phyloP scores from a whole-genome alignment of 192 early-diverging fungal genomes.

The Gaertneriomyces semiglobifer region DNA sequence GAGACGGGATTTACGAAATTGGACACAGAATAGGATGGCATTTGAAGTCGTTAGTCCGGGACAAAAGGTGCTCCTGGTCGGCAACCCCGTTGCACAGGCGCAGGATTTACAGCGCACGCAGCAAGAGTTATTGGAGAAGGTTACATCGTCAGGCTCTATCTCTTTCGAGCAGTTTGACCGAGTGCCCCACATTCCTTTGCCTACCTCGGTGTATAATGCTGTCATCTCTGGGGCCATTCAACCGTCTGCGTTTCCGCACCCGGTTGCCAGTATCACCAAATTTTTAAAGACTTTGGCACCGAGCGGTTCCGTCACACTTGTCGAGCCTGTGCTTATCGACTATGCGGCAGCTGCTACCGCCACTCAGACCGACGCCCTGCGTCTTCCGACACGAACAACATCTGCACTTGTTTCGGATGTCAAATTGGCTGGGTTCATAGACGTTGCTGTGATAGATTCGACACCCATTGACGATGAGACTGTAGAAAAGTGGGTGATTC shows the following conservation, averaged over 20 bases:
- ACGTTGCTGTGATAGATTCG: slow-evolving; percentile 41
- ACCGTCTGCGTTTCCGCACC: slow-evolving; percentile 63
- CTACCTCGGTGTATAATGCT: slow-evolving; percentile 53
- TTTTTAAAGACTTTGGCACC: slow-evolving; percentile 65
- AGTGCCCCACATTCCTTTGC: slow-evolving; percentile 48
- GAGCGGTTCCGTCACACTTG: slow-evolving; percentile 60
- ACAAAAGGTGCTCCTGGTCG: slow-evolving; percentile 43
- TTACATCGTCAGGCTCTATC: slow-evolving; percentile 55
- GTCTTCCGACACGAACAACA: slow-evolving; percentile 55
- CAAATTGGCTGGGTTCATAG: slow-evolving; percentile 83
- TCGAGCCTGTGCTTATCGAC: slow-evolving; percentile 65
- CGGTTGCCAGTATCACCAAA: slow-evolving; percentile 54
- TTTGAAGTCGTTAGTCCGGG: slow-evolving; percentile 5
- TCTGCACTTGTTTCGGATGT: slow-evolving; percentile 64
- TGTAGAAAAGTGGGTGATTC: slow-evolving; percentile 43
- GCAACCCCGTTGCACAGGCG: slow-evolving; percentile 42
- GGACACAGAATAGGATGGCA: background rate
- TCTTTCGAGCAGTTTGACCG: slow-evolving; percentile 86
- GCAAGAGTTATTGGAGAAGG: slow-evolving; percentile 24
- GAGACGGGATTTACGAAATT: too few relatives aligned
- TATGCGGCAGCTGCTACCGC: slow-evolving; percentile 33
- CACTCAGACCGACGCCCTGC: slow-evolving; percentile 26
- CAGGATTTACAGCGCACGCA: slow-evolving; percentile 27
- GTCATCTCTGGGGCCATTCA: slow-evolving; percentile 55
- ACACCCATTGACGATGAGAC: slow-evolving; percentile 40